phyloP scores from a whole-genome alignment of 2,329 filamentous ascomycete species.

The Fusarium musae region DNA sequence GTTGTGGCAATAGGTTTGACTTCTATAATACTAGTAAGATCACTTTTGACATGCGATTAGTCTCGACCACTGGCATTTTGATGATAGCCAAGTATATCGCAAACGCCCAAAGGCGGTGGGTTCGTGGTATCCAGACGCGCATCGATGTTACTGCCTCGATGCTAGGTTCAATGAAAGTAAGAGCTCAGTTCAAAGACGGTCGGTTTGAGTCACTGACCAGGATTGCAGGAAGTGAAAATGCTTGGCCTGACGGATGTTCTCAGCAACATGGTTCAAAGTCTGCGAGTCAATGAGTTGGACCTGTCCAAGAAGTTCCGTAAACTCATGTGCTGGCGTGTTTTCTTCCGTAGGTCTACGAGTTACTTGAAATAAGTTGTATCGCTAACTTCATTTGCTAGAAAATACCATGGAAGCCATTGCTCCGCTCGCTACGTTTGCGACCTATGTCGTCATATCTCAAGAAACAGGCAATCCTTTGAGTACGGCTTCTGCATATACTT shows the following conservation, averaged over 20 bases:
- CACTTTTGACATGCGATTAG: not conserved
- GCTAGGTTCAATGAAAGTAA: conserved; percentile 23
- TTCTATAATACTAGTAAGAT: rapidly evolving
- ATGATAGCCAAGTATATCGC: conserved; percentile 20
- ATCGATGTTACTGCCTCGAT: conserved; percentile 24
- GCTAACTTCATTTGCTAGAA: not conserved
- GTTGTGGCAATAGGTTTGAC: not conserved
- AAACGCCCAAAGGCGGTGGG: conserved; percentile 17
- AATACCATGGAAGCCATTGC: conserved; percentile 8
- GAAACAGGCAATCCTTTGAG: conserved; percentile 12
- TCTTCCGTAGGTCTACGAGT: not conserved
- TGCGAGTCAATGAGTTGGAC: conserved; percentile 1
- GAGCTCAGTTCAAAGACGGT: no score
- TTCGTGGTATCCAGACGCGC: conserved; percentile 23
- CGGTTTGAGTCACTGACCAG: not conserved
- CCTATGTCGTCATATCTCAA: conserved; percentile 19
- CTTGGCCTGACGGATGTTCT: conserved; percentile 14
- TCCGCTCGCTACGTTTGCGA: conserved; percentile 20
- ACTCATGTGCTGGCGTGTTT: conserved; percentile 2
- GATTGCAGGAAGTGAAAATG: conserved; percentile 15
- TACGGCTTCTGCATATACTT: conserved; percentile 21
- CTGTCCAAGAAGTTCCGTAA: conserved; percentile 11
- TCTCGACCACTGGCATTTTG: conserved; percentile 7
- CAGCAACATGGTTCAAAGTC: conserved; percentile 10
- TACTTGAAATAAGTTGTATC: rapidly evolving